phyloP scores from a whole-genome alignment of 345 rosid genomes.

The Hypericum perforatum region DNA sequence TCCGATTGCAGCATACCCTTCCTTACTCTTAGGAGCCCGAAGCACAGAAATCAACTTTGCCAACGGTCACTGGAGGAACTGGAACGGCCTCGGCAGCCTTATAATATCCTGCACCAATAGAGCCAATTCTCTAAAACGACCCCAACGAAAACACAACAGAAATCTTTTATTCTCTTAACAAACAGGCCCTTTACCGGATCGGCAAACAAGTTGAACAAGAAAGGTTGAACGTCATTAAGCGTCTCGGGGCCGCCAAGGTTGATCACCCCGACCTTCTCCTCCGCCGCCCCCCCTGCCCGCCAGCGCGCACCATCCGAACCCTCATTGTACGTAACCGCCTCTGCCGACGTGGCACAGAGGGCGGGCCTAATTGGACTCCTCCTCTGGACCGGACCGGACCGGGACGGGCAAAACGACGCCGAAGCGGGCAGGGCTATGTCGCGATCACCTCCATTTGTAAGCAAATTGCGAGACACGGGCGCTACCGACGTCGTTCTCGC shows the following conservation, averaged over 20 bases:
- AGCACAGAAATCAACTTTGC: slow-evolving; percentile 72
- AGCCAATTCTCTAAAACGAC: not conserved
- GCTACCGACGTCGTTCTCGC: not conserved
- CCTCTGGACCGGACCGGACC: slow-evolving; percentile 15
- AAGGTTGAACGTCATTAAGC: slow-evolving; percentile 75
- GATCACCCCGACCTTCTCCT: slow-evolving; percentile 73
- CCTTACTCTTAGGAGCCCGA: slow-evolving; percentile 84
- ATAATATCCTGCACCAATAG: slow-evolving; percentile 66
- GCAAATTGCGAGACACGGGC: slow-evolving; percentile 6
- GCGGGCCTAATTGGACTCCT: slow-evolving; percentile 30
- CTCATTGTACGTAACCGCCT: slow-evolving; percentile 27
- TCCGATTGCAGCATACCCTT: slow-evolving; percentile 97
- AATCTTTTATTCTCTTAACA: not conserved
- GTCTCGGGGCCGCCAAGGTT: slow-evolving; percentile 89
- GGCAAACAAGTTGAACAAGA: slow-evolving; percentile 81
- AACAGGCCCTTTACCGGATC: slow-evolving; percentile 53
- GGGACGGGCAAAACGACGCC: slow-evolving; percentile 4
- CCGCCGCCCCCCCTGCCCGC: slow-evolving; percentile 25
- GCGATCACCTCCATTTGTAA: slow-evolving; percentile 9
- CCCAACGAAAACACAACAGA: slow-evolving; percentile 2
- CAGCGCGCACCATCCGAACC: slow-evolving; percentile 19
- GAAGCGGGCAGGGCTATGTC: not conserved
- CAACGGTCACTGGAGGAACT: slow-evolving; percentile 67
- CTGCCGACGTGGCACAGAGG: slow-evolving; percentile 21
- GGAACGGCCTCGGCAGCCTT: slow-evolving; percentile 74